phyloP scores from a whole-genome alignment of 257 asterid genomes.

The Lithospermum erythrorhizon region DNA sequence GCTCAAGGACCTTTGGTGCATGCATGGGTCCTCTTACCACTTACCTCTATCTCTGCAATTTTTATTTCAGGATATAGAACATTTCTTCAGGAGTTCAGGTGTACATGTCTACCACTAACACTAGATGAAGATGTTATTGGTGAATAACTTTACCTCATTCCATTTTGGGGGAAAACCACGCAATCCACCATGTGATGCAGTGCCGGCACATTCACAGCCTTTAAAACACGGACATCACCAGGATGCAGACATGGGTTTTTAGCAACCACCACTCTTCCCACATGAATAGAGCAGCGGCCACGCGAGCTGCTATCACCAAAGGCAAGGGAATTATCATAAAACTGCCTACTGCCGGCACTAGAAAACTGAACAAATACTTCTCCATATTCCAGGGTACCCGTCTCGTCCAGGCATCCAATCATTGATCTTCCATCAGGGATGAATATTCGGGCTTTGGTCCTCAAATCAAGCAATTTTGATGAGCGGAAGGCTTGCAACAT shows the following conservation, averaged over 20 bases:
- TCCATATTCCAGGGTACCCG: slow-evolving; percentile 65
- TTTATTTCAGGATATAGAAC: too few species aligned
- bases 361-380: slow-evolving; percentile 71
- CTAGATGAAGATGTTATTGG: background rate
- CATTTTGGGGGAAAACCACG: slow-evolving; percentile 70
- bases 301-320: slow-evolving; percentile 12
- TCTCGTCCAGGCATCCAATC: slow-evolving; percentile 96
- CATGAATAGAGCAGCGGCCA: slow-evolving; percentile 13
- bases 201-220: slow-evolving; percentile 44
- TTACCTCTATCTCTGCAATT: too few species aligned
- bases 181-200: slow-evolving; percentile 90
- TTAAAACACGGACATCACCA: slow-evolving; percentile 76
- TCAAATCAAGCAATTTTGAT: slow-evolving; percentile 61
- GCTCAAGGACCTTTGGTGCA: too few species aligned
- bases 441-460: slow-evolving; percentile 51
- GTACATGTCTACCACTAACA: too few species aligned
- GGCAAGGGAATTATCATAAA: slow-evolving; percentile 19
- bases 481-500: slow-evolving; percentile 72
- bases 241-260: slow-evolving; percentile 96
- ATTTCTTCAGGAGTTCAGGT: too few species aligned
- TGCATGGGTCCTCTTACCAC: too few species aligned
- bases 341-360: slow-evolving; percentile 24
- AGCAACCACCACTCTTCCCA: slow-evolving; percentile 65
- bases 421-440: slow-evolving; percentile 54
- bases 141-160: slow-evolving; percentile 40